These are phyloP conservation scores for Penicillium ochrochloron DNA, from an alignment of 495 filamentous ascomycete species.

Conservation along the genomic window DNA sequence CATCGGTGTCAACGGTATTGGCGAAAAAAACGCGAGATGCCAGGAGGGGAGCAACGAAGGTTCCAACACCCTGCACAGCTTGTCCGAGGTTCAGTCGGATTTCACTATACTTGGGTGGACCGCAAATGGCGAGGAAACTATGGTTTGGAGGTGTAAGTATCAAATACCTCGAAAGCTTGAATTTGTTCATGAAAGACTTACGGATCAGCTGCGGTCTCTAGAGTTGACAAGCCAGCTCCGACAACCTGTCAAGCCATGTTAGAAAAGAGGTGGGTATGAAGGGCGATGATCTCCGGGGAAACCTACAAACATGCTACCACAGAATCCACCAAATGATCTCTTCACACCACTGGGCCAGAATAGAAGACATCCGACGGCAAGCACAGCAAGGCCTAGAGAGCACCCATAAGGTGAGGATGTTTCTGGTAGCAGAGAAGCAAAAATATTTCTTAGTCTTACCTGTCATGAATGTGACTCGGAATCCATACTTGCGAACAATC, in stretches of 20 bases:
- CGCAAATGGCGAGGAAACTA: background rate
- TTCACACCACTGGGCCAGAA: conserved; percentile 1
- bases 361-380: background rate
- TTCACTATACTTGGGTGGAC: background rate
- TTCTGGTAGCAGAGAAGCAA: background rate
- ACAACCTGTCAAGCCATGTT: background rate
- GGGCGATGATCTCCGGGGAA: background rate
- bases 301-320: background rate
- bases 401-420: background rate
- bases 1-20: background rate
- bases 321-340: background rate
- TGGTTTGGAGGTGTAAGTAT: background rate
- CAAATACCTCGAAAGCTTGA: no score
- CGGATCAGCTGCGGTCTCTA: background rate
- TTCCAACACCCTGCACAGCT: background rate
- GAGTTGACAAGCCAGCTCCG: background rate
- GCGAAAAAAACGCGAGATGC: background rate
- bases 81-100: background rate
- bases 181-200: background rate
- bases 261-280: background rate
- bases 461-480: background rate
- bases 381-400: background rate
- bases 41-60: background rate
- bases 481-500: background rate
- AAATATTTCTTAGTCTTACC: background rate